Base-by-base conservation (phyloP, 768 basidiomycete species). In the Lentinula aciculospora region DNA sequence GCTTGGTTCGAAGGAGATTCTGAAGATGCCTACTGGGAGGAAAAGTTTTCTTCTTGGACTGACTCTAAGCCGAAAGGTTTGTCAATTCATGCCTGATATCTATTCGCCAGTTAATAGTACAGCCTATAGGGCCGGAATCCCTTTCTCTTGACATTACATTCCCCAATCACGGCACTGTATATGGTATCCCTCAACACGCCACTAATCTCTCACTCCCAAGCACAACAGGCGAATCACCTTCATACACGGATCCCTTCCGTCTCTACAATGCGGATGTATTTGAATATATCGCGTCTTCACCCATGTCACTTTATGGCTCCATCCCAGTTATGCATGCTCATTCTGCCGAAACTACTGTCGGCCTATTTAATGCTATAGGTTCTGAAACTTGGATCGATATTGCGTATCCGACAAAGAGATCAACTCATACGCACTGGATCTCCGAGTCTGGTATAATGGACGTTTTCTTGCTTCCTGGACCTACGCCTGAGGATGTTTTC, bases 351-450 rank as follows among this genome's bases (percentile, higher is more conserved):
- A 89, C 91, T 0, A 97, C 96, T 6, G 93, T 98, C 36, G 96
- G 86, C 3, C 78, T 98, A 39, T 92, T 98, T 75, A 84, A 94
- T 64, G 86, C 88, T 3, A 77, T 94, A 19, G 92, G 74, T 0
- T 95, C 94, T 1, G 97, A 99, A 66, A 93, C 94, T 0, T 98
- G 92, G 88, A 88, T 99, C 48, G 97, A 98, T 67, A 81, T 98
- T 31, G 84, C 78, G 4, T 92, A 91, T 67, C 70, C 84, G 4
- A 74, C 80, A 2, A 74, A 78, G 9, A 83, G 77, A 61, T 88
- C 89, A 7, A 89, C 91, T 0, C 79, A 88, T 62, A 94, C 96
- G 0, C 97, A 98, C 68, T 99, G 96, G 97, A 86, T 98, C 61
- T 94, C 95, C 6, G 97, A 99, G 71, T 94, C 93, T 3, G 97